Evolutionary conservation across 306 rosid species (phyloP), one percentile per base, ranked within the genome.

Genomic region (Begonia loranthoides): DNA sequence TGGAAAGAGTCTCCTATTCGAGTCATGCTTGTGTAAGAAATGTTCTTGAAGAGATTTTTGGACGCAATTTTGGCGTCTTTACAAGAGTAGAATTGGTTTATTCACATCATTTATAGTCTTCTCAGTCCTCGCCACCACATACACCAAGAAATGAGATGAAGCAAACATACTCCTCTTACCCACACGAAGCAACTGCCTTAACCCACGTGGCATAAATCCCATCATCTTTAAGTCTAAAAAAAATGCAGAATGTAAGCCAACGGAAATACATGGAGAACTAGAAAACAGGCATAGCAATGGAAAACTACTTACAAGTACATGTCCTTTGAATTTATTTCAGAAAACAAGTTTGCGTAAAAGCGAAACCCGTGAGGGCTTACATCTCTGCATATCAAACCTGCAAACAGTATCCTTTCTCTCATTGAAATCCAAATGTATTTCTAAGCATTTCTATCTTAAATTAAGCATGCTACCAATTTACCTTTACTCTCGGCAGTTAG

Each of bases 341-440:
- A 21, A 68, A 86, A 90, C 63, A 90, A 67, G 73, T 86, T 86
- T 39, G 76, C 41, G 57, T 78, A 90, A 72, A 82, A 90, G 49
- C 94, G 87, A 63, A 90, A 78, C 61, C 97, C 97, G 62, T 90
- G 94, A 2, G 94, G 84, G 61, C 97, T 85, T 56, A 82, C 53
- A 63, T 90, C 97, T 71, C 97, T 80, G 80, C 95, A 85, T n/a
- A 90, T 67, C 39, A 82, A 63, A 58, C 97, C 97, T 85, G 85
- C 52, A 70, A 76, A 70, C 11, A 45, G 53, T 56, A 69, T 61
- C 52, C 46, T 28, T 28, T 8, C 36, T 28, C 36, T 28, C 36
- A 28, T 28, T 28, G 5, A 28, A 5, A 28, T 28, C 5, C 6
- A 28, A 28, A 28, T 4, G 8, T 28, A 28, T 28, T 28, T 28